Conservation (phyloP, 2,329 filamentous ascomycete genomes). For the Aspergillus fumigatus region DNA sequence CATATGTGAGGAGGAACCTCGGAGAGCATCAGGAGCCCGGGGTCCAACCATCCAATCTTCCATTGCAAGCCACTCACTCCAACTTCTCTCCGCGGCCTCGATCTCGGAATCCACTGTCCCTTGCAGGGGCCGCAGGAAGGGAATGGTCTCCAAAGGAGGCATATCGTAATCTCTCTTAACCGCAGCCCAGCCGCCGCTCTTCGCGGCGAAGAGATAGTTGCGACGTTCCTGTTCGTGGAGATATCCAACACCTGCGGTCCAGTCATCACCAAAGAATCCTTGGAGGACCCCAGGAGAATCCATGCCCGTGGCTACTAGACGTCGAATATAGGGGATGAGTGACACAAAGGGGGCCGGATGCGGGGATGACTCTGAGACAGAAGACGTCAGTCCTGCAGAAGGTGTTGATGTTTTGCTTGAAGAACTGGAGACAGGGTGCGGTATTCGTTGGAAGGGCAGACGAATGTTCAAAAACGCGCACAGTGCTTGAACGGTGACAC, state of each 20-base stretch:
- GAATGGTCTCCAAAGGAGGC: conserved; percentile 73
- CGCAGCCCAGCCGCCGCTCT: conserved; percentile 82
- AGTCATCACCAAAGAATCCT: conserved; percentile 96
- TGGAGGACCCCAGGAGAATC: conserved; percentile 83
- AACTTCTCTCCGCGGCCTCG: conserved; percentile 71
- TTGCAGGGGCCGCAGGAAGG: conserved; percentile 80
- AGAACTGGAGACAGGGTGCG: conserved; percentile 45
- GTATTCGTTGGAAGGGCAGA: conserved; percentile 73
- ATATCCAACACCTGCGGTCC: conserved; percentile 71
- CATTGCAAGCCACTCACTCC: conserved; percentile 96
- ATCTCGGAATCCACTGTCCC: conserved; percentile 75
- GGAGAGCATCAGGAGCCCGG: conserved; percentile 55
- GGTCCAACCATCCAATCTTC: conserved; percentile 98
- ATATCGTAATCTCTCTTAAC: conserved; percentile 93
- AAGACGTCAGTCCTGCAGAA: conserved; percentile 41
- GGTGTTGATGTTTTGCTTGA: conserved; percentile 26
- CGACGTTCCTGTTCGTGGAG: conserved; percentile 84
- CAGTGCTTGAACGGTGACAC: conserved; percentile 75
- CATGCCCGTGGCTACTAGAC: conserved; percentile 86
- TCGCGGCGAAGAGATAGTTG: conserved; percentile 93
- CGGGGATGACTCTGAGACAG: conserved; percentile 34
- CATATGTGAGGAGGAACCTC: conserved; percentile 34
- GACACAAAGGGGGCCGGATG: conserved; percentile 51
- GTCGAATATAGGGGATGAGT: conserved; percentile 82
- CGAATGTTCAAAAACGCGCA: conserved; percentile 89